A percentile compares a stretch with the other conserved stretches of the same genome.
These are phyloP conservation scores for Microcyclosporella mali DNA, from an alignment of 2,329 filamentous ascomycete genomes.

Conservation along the genomic window DNA sequence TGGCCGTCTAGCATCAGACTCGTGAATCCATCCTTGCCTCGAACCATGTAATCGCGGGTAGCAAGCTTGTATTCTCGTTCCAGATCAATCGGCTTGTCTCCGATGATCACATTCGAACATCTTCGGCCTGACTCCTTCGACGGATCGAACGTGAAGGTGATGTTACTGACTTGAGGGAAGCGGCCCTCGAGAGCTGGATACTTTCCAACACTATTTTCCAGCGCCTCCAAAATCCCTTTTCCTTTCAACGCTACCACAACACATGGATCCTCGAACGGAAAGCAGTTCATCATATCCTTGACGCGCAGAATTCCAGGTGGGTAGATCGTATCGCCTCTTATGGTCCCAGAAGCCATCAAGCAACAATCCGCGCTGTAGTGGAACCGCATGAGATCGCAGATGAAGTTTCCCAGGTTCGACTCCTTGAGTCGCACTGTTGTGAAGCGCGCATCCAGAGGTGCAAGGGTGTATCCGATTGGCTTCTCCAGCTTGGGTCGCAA, in stretches of 20 bases:
- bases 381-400: constrained; percentile 83
- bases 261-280: constrained; percentile 87
- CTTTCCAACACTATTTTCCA: constrained; percentile 76
- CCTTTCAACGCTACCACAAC: constrained; percentile 69
- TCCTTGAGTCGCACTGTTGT: constrained; percentile 70
- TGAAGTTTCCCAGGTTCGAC: constrained; percentile 83
- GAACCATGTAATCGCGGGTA: constrained; percentile 82
- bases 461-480: constrained; percentile 74
- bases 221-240: constrained; percentile 65
- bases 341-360: constrained; percentile 79
- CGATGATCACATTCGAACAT: constrained; percentile 57
- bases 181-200: constrained; percentile 78
- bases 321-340: constrained; percentile 83
- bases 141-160: constrained; percentile 67
- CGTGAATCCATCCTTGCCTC: constrained; percentile 70
- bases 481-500: constrained; percentile 73
- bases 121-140: constrained; percentile 54
- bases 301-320: constrained; percentile 70
- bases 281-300: constrained; percentile 48
- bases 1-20: constrained; percentile 68
- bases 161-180: constrained; percentile 83
- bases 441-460: constrained; percentile 79
- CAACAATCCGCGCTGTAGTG: constrained; percentile 76
- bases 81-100: constrained; percentile 54
- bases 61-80: constrained; percentile 64